Conservation (phyloP, 106 monocot genomes). For the Dioscorea zingiberensis region DNA sequence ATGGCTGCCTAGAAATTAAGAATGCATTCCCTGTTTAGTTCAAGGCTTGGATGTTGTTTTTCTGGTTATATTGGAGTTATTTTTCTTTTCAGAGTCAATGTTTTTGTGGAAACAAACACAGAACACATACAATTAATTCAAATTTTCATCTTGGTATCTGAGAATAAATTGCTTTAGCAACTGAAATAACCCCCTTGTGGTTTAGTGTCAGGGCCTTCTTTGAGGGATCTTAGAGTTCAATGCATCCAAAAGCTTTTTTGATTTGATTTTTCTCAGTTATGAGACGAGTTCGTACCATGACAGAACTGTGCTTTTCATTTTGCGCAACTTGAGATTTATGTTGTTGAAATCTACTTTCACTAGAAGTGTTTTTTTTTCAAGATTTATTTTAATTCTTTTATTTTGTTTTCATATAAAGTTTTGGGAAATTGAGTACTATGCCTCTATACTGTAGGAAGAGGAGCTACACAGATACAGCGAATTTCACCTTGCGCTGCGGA, state of each 20-base stretch:
- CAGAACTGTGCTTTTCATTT: no score
- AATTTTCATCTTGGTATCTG: no score
- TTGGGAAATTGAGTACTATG: not conserved
- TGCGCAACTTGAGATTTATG: no score
- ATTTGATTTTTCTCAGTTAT: not conserved
- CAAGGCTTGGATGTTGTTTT: no score
- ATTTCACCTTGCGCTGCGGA: constrained; percentile 89
- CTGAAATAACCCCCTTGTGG: not conserved
- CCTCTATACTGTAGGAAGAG: constrained; percentile 45
- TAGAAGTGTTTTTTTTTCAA: no score
- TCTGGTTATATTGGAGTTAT: no score
- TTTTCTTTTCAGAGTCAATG: no score
- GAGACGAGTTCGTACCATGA: not conserved
- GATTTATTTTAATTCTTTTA: not conserved
- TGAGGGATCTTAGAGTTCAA: not conserved
- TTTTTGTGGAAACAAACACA: no score
- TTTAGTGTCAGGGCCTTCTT: not conserved
- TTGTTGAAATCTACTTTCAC: no score
- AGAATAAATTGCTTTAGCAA: not conserved
- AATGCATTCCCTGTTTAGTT: no score
- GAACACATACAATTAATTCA: no score
- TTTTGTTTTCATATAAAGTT: not conserved
- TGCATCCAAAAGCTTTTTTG: not conserved
- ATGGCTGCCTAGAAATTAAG: no score
- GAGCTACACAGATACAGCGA: constrained; percentile 79